Evolutionary conservation across 163 green algal species (phyloP).

Genomic region (Chlamydomonas reinhardtii): DNA sequence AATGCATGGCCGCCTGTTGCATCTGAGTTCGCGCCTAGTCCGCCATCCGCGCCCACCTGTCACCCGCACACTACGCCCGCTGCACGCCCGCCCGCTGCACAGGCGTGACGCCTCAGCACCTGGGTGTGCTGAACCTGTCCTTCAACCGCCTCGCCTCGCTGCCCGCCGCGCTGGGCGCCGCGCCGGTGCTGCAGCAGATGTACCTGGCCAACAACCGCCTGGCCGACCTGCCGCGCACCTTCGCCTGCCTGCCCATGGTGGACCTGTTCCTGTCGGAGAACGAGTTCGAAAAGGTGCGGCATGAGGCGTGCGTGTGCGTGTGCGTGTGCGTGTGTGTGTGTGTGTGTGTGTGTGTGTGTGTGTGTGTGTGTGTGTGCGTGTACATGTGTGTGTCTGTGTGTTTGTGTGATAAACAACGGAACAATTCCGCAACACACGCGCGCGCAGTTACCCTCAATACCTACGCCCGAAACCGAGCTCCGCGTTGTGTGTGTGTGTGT

Average conservation of each 20-base stretch:
- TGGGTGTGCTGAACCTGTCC: constrained; percentile 63
- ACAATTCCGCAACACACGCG: no score
- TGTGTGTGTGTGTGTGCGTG: no score
- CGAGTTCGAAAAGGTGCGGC: constrained; percentile 51
- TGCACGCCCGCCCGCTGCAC: background rate
- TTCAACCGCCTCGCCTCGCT: constrained; percentile 65
- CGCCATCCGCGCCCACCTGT: background rate
- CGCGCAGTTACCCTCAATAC: no score
- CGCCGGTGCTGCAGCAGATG: constrained; percentile 64
- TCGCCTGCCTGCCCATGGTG: constrained; percentile 61
- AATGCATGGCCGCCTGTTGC: no score
- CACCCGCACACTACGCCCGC: background rate
- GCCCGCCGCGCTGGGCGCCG: constrained; percentile 50
- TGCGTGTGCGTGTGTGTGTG: no score
- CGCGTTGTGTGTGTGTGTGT: no score
- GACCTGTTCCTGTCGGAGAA: constrained; percentile 75
- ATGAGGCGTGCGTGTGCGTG: no score
- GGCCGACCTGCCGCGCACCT: constrained; percentile 59
- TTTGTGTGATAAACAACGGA: no score
- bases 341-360: no score
- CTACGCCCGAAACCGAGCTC: no score
- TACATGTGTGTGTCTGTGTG: no score
- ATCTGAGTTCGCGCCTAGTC: no score
- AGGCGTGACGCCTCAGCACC: constrained; percentile 43
- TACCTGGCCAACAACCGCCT: constrained; percentile 67